A percentile compares a stretch with the other conserved stretches of the same genome.
phyloP scores from a whole-genome alignment of 139 green algal species.

The Volvox reticuliferus region DNA sequence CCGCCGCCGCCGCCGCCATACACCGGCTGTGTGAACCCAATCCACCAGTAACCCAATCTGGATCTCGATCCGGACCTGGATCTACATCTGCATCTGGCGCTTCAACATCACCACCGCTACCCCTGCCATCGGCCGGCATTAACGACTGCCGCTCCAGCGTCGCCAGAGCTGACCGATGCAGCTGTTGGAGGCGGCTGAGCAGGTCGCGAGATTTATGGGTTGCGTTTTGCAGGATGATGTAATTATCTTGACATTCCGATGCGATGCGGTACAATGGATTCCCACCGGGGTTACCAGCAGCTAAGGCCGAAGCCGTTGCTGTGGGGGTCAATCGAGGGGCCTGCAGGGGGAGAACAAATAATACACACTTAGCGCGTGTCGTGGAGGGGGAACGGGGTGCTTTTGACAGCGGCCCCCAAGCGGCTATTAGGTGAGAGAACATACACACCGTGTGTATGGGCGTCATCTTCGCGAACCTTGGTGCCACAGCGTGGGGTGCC shows the following conservation, averaged over 20 bases:
- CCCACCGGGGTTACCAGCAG: too few species aligned
- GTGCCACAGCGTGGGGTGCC: too few species aligned
- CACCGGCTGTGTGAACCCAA: too few species aligned
- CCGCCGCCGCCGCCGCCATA: not conserved
- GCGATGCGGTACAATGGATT: not conserved
- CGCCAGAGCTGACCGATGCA: not conserved
- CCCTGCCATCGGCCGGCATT: not conserved
- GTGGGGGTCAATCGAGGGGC: constrained; percentile 11
- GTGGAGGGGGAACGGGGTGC: too few species aligned
- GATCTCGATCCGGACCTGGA: not conserved
- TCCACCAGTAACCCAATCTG: not conserved
- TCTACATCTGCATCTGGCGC: not conserved
- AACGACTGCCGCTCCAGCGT: not conserved
- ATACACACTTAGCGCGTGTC: too few species aligned
- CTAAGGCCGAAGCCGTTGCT: not conserved
- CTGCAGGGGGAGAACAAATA: not conserved
- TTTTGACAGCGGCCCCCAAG: too few species aligned
- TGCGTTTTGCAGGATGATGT: constrained; percentile 43
- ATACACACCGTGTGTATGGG: too few species aligned
- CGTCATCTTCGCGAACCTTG: too few species aligned
- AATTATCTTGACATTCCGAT: constrained; percentile 26
- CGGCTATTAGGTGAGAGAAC: too few species aligned
- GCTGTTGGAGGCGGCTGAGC: not conserved
- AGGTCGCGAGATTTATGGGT: not conserved
- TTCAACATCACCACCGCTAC: not conserved